These are phyloP conservation scores for Cladosporium sp. DNA, from an alignment of 2,329 filamentous ascomycete species.

Conservation along the genomic window DNA sequence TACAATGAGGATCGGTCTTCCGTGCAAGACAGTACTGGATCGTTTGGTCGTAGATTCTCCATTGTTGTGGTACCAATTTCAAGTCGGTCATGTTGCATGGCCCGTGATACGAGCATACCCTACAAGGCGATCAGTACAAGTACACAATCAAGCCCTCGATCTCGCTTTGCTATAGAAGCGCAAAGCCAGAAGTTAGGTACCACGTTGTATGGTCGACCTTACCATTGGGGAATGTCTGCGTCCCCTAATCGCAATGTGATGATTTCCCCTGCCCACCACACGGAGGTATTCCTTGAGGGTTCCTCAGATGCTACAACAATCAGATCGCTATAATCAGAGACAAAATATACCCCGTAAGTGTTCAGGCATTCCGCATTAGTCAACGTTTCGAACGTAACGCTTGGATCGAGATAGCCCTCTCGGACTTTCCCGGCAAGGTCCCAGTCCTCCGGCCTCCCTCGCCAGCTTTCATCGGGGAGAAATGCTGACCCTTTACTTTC, in stretches of 20 bases:
- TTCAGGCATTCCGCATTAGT: neutral
- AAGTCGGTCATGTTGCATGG: neutral
- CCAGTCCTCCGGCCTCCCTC: no score
- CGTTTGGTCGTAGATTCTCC: neutral
- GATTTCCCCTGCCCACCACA: no score
- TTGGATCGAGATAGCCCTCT: neutral
- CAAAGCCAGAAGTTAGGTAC: no score
- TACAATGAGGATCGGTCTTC: slow-evolving; percentile 18
- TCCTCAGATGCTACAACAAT: slow-evolving; percentile 5
- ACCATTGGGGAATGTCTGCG: no score
- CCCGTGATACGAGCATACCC: no score
- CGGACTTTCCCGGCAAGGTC: neutral
- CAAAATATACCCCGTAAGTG: slow-evolving; percentile 2
- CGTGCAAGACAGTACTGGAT: slow-evolving; percentile 26
- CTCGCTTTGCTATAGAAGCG: no score
- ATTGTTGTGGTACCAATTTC: neutral
- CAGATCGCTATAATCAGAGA: slow-evolving; percentile 3
- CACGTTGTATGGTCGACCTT: no score
- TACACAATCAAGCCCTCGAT: no score
- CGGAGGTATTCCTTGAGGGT: no score
- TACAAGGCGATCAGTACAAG: no score
- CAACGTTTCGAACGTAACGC: neutral
- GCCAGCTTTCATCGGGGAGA: neutral
- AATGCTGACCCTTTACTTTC: neutral
- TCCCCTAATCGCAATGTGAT: no score